Conservation (phyloP, 192 early-diverging fungal species). For the Backusella australiensis region DNA sequence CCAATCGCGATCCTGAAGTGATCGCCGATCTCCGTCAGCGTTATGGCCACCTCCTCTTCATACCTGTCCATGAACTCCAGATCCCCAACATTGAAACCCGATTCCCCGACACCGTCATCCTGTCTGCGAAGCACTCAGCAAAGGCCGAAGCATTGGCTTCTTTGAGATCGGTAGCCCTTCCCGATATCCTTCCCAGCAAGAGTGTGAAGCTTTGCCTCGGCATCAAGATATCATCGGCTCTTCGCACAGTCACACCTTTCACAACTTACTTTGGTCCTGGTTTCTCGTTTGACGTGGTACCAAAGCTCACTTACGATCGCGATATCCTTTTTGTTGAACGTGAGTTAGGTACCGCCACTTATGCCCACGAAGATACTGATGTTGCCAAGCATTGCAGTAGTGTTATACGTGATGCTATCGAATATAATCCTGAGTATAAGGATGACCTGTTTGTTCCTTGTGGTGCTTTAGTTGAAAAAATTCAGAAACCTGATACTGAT, state of each 20-base stretch:
- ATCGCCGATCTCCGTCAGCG: background rate
- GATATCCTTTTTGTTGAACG: conserved; percentile 46
- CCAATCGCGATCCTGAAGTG: background rate
- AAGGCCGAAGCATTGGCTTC: conserved; percentile 56
- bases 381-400: conserved; percentile 62
- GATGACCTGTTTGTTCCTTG: conserved; percentile 51
- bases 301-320: conserved; percentile 37
- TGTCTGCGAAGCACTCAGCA: conserved; percentile 35
- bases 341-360: conserved; percentile 53
- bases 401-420: conserved; percentile 51
- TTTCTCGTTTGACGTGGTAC: conserved; percentile 46
- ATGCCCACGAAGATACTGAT: conserved; percentile 50
- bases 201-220: conserved; percentile 61
- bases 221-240: conserved; percentile 59
- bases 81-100: conserved; percentile 51
- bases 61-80: conserved; percentile 64
- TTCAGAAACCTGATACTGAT: conserved; percentile 33
- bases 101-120: conserved; percentile 42
- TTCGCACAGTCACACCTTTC: conserved; percentile 67
- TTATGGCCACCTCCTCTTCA: conserved; percentile 37
- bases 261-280: conserved; percentile 56
- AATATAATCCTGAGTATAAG: conserved; percentile 34
- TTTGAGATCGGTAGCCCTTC: conserved; percentile 53
- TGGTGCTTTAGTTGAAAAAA: conserved; percentile 53
- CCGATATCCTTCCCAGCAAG: conserved; percentile 30